phyloP scores from a whole-genome alignment of 805 yeast genomes.

The Myxozyma nipponensis region DNA sequence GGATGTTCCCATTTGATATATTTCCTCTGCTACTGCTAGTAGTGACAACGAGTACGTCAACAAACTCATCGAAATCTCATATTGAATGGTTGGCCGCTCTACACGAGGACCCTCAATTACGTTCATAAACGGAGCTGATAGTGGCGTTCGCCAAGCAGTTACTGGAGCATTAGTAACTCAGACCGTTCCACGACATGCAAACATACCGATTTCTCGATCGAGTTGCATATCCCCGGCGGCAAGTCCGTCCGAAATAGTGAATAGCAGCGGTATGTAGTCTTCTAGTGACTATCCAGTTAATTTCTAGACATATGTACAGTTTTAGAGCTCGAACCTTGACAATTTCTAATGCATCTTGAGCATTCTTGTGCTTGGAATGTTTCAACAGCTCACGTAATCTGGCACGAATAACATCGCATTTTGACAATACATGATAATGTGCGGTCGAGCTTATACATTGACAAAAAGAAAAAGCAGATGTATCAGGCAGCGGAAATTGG shows the following conservation, averaged over 20 bases:
- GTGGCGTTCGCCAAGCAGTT: conserved; percentile 33
- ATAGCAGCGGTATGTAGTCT: conserved; percentile 31
- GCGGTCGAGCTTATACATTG: conserved; percentile 25
- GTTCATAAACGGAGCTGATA: conserved; percentile 12
- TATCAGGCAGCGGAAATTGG: conserved; percentile 34
- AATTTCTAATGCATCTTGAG: conserved; percentile 30
- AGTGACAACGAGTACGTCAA: conserved; percentile 23
- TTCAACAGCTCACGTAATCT: conserved; percentile 33
- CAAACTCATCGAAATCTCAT: conserved; percentile 22
- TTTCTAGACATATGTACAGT: neutral
- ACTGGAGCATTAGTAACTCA: conserved; percentile 2
- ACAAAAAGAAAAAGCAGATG: conserved; percentile 30
- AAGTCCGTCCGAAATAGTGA: conserved; percentile 28
- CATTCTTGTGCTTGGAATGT: conserved; percentile 32
- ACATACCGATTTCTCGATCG: conserved; percentile 25
- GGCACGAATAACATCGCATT: conserved; percentile 34
- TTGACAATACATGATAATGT: conserved; percentile 28
- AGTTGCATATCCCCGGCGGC: conserved; percentile 21
- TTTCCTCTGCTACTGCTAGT: conserved; percentile 21
- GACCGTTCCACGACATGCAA: no score
- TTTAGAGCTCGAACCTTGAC: conserved; percentile 21
- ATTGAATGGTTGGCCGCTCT: conserved; percentile 19
- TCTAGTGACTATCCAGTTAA: conserved; percentile 27
- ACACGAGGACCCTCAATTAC: conserved; percentile 17
- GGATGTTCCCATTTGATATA: conserved; percentile 6